Conservation (phyloP, 192 early-diverging fungal genomes). For the Martensiomyces pterosporus region DNA sequence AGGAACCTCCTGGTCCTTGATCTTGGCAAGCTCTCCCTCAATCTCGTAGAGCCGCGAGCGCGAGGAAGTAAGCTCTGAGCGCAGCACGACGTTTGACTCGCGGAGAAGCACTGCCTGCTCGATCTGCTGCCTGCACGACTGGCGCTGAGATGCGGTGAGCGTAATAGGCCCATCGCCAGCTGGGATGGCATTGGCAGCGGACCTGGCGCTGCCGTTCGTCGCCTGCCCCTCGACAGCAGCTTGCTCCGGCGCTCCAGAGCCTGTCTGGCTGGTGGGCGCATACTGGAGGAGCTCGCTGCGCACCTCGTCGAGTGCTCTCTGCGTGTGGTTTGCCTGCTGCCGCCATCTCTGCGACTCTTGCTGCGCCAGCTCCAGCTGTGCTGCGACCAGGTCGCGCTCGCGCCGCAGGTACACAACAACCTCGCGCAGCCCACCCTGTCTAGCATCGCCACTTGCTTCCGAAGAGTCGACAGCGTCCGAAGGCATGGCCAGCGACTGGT, state of each 20-base stretch:
- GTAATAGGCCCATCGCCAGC: conserved; percentile 37
- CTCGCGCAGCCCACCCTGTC: conserved; percentile 50
- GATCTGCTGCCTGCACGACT: conserved; percentile 63
- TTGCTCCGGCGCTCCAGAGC: no score
- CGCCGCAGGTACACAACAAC: conserved; percentile 65
- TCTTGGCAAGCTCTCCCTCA: conserved; percentile 50
- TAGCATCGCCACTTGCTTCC: conserved; percentile 2
- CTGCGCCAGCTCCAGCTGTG: conserved; percentile 60
- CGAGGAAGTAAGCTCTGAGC: conserved; percentile 51
- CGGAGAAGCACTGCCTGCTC: conserved; percentile 64
- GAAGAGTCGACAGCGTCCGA: neutral
- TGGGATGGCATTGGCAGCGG: neutral
- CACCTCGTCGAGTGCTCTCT: conserved; percentile 64
- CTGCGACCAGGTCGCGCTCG: conserved; percentile 69
- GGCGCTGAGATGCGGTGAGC: conserved; percentile 53
- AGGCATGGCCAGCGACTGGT: conserved; percentile 1
- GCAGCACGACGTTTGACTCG: conserved; percentile 73
- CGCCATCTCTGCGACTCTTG: conserved; percentile 65
- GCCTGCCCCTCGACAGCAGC: conserved; percentile 37
- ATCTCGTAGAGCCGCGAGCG: conserved; percentile 17
- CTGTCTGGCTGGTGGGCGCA: conserved; percentile 14
- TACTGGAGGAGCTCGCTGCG: conserved; percentile 52
- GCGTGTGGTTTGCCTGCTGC: conserved; percentile 60
- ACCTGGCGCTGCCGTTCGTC: neutral
- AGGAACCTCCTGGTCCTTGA: conserved; percentile 54